Conservation (phyloP, 371 early-diverging fungal species). For the Fennellomyces sp. region DNA sequence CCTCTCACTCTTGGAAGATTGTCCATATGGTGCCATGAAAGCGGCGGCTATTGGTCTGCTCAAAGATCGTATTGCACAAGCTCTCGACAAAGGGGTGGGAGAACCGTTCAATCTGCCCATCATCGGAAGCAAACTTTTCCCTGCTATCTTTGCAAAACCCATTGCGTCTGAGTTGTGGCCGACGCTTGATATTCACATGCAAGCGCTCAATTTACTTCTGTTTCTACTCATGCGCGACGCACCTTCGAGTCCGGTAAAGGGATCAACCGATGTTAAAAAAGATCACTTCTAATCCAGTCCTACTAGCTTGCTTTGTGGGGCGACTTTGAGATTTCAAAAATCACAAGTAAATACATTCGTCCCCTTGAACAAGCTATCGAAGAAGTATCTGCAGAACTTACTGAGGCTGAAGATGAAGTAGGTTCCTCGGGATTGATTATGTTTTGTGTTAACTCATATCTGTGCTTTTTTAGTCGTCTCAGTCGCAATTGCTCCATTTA, state of each 20-base stretch:
- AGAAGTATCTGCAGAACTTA: not conserved
- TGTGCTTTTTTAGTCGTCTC: not conserved
- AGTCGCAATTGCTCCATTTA: not conserved
- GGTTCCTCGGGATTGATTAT: too few species aligned
- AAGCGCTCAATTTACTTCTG: slow-evolving; percentile 42
- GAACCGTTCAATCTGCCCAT: slow-evolving; percentile 9
- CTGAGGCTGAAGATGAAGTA: not conserved
- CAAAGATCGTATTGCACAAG: slow-evolving; percentile 23
- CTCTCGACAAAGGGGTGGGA: slow-evolving; percentile 12
- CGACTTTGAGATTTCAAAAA: too few species aligned
- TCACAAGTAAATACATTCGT: too few species aligned
- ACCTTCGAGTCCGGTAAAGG: slow-evolving; percentile 18
- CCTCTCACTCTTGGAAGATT: slow-evolving; percentile 18
- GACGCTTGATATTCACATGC: slow-evolving; percentile 33
- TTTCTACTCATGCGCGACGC: slow-evolving; percentile 41
- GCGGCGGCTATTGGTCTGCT: slow-evolving; percentile 29
- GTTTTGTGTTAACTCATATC: not conserved
- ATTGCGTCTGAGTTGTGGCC: slow-evolving; percentile 11
- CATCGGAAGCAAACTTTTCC: slow-evolving; percentile 17
- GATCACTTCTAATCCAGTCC: too few species aligned
- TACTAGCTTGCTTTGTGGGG: too few species aligned
- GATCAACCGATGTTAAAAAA: too few species aligned
- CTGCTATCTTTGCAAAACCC: slow-evolving; percentile 7
- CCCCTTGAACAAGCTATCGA: not conserved
- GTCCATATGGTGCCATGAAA: slow-evolving; percentile 26